A percentile compares a stretch with the other conserved stretches of the same genome.
These are phyloP conservation scores for Ogataea naganishii DNA, from an alignment of 805 yeast genomes.

Conservation along the genomic window DNA sequence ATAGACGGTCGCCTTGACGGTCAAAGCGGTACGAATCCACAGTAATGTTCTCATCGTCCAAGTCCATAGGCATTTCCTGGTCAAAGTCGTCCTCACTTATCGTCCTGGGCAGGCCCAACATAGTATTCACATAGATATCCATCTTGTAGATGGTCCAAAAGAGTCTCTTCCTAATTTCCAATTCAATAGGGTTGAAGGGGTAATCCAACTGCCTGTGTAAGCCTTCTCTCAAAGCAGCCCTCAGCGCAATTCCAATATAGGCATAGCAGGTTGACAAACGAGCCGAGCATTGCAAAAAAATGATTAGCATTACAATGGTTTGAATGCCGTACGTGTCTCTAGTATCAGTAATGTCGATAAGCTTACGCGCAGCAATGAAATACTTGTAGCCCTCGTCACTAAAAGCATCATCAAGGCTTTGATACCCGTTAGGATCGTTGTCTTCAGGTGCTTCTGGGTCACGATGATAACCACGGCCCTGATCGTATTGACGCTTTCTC, in stretches of 20 bases:
- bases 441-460: conserved; percentile 10
- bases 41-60: conserved; percentile 83
- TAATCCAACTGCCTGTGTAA: conserved; percentile 65
- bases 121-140: conserved; percentile 83
- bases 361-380: conserved; percentile 70
- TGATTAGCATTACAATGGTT: conserved; percentile 76
- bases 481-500: conserved; percentile 13
- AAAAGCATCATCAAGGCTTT: conserved; percentile 25
- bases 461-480: conserved; percentile 16
- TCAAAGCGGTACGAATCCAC: conserved; percentile 41
- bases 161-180: conserved; percentile 74
- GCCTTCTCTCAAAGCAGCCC: conserved; percentile 79
- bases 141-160: conserved; percentile 88
- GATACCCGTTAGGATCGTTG: conserved; percentile 1
- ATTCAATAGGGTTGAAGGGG: conserved; percentile 64
- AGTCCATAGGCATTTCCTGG: conserved; percentile 76
- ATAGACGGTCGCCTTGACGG: conserved; percentile 40
- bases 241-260: conserved; percentile 78
- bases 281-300: conserved; percentile 84
- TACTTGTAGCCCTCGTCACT: conserved; percentile 76
- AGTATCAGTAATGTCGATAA: conserved; percentile 78
- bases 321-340: conserved; percentile 77
- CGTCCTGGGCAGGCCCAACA: conserved; percentile 77
- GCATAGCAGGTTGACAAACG: conserved; percentile 81
- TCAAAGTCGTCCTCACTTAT: conserved; percentile 74